Evolutionary conservation across 306 rosid species (phyloP), one percentile per base, ranked within the genome.

Genomic region (Mimosa pudica): DNA sequence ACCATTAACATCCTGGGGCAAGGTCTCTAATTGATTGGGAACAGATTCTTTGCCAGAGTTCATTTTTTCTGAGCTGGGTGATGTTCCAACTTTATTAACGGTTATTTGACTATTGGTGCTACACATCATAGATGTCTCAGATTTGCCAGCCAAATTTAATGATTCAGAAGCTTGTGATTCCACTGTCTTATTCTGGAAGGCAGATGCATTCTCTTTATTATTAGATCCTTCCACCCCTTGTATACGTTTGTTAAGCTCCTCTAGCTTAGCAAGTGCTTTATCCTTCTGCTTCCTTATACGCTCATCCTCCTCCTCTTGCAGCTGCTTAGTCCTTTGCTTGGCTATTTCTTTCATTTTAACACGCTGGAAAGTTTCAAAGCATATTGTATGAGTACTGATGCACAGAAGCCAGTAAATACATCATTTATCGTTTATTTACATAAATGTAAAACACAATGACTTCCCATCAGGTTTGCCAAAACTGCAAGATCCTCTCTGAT

Each of bases 301-400:
- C 79, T 91, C 98, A 85, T 91, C 98, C 83, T 95, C 98, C 83
- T 95, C 97, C 87, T 93, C 97, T 85, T 83, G 95, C 73, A 91
- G 85, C 82, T 93, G 92, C 83, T 79, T 93, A 61, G 97, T 86
- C 55, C 90, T 90, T 49, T 93, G 98, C 85, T 84, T 90, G 74
- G 92, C 95, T 81, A 88, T 78, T 81, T 91, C 98, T 86, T 80
- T 90, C 83, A 81, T 83, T 85, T 89, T 90, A 75, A 85, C 78
- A 79, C 83, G 96, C 99, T 95, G 89, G 84, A 52, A 13, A 73
- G 67, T 76, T 80, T 73, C 68, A 57, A 75, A 44, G 55, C 61
- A 61, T 63, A 45, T 20, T 33, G 24, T 41, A 63, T 84, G 67
- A 89, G 82, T 61, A 70, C 68, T 68, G 79, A 79, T 42, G 73